Percentiles rank a stretch among this genome's conserved stretches.
Conservation (phyloP, 345 rosid species). For the Citropsis articulata region DNA sequence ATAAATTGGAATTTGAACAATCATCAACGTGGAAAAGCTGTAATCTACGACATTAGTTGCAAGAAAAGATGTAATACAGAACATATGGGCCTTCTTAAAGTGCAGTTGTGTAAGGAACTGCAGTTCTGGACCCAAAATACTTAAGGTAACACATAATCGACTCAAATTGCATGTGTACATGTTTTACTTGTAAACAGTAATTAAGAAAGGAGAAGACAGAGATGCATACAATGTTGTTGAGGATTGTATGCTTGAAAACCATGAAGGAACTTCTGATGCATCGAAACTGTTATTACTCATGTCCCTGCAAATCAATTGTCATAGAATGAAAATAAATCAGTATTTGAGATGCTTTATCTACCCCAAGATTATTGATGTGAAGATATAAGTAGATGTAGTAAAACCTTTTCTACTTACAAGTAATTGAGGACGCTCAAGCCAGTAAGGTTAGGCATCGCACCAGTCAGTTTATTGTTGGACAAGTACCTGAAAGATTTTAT, state of each 20-base stretch:
- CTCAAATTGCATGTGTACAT: no score
- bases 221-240: slow-evolving; percentile 70
- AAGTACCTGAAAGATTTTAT: slow-evolving; percentile 48
- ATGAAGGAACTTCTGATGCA: slow-evolving; percentile 47
- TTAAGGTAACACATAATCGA: not conserved
- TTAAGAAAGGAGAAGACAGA: slow-evolving; percentile 6
- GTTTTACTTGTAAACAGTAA: not conserved
- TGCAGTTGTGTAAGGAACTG: not conserved
- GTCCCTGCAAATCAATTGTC: slow-evolving; percentile 51
- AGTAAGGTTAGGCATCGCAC: slow-evolving; percentile 60
- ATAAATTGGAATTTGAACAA: not conserved
- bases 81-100: not conserved
- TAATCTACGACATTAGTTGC: not conserved
- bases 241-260: slow-evolving; percentile 46
- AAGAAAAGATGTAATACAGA: not conserved
- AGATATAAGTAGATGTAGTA: not conserved
- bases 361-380: not conserved
- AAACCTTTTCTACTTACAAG: slow-evolving; percentile 48
- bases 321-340: not conserved
- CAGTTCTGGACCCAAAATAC: no score
- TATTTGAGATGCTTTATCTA: not conserved
- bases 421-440: slow-evolving; percentile 49
- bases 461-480: slow-evolving; percentile 63
- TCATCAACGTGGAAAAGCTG: not conserved
- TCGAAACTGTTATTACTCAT: slow-evolving; percentile 72